Conservation (phyloP, 2,329 filamentous ascomycete species). For the Aaosphaeria pasadenensis region DNA sequence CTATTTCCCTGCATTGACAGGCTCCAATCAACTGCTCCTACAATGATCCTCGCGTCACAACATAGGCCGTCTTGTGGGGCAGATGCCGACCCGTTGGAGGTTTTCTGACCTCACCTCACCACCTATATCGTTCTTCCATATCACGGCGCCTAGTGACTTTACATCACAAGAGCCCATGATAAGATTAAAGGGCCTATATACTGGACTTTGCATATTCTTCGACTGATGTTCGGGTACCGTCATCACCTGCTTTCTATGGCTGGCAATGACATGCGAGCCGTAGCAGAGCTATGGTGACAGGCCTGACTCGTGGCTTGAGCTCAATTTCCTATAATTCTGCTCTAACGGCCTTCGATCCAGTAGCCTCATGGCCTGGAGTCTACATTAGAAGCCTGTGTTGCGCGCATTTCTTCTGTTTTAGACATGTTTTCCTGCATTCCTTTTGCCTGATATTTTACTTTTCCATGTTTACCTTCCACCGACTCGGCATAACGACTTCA, state of each 20-base stretch:
- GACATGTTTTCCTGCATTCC: slow-evolving; percentile 7
- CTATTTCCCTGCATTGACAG: slow-evolving; percentile 20
- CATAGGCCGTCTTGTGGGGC: slow-evolving; percentile 19
- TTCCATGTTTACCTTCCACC: slow-evolving; percentile 2
- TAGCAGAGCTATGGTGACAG: slow-evolving; percentile 21
- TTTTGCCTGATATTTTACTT: slow-evolving; percentile 14
- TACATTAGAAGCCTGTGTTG: slow-evolving; percentile 11
- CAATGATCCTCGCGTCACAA: slow-evolving; percentile 16
- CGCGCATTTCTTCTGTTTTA: slow-evolving; percentile 6
- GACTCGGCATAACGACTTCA: slow-evolving; percentile 18
- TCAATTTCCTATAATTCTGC: slow-evolving; percentile 30
- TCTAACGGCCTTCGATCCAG: slow-evolving; percentile 9
- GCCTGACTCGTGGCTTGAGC: slow-evolving; percentile 33
- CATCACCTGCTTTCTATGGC: slow-evolving; percentile 3
- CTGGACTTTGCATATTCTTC: slow-evolving; percentile 11
- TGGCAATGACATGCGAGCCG: slow-evolving; percentile 17
- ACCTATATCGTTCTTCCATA: slow-evolving; percentile 3
- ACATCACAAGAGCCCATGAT: slow-evolving; percentile 12
- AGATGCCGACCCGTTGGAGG: slow-evolving; percentile 7
- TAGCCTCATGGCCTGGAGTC: slow-evolving; percentile 11
- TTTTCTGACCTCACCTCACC: slow-evolving; percentile 25
- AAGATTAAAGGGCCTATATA: slow-evolving; percentile 32
- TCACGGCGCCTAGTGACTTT: slow-evolving; percentile 4
- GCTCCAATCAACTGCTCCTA: slow-evolving; percentile 14
- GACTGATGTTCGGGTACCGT: slow-evolving; percentile 8